These are phyloP conservation scores for barrel medic (Medicago truncatula) DNA, from an alignment of 306 rosid species.

Conservation along the genomic window MtrunA17r5.0-ANR NC_053049.1:43369501-43370000, in stretches of 20 bases:
- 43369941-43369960: slow-evolving; percentile 41
- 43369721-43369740: slow-evolving; percentile 29
- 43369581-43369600: background rate
- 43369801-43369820: background rate
- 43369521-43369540: slow-evolving; percentile 11
- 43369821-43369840: slow-evolving; percentile 21
- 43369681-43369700: slow-evolving; percentile 13
- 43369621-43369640: background rate
- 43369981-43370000: slow-evolving; percentile 7
- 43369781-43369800: background rate
- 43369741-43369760: slow-evolving; percentile 20
- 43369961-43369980: slow-evolving; percentile 11
- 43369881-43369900: slow-evolving; percentile 46
- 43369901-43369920: slow-evolving; percentile 35
- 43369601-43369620: slow-evolving; percentile 7
- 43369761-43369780: slow-evolving; percentile 12
- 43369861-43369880: slow-evolving; percentile 37
- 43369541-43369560: background rate
- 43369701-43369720: background rate
- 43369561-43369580: background rate
- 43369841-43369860: slow-evolving; percentile 18
- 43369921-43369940: slow-evolving; percentile 41
- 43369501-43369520: slow-evolving; percentile 24
- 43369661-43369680: slow-evolving; percentile 2
- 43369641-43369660: no score